Evolutionary conservation across 108 stramenopile species (phyloP), one percentile per base, ranked within the genome.

Genomic region (Nitzschia inconspicua): DNA sequence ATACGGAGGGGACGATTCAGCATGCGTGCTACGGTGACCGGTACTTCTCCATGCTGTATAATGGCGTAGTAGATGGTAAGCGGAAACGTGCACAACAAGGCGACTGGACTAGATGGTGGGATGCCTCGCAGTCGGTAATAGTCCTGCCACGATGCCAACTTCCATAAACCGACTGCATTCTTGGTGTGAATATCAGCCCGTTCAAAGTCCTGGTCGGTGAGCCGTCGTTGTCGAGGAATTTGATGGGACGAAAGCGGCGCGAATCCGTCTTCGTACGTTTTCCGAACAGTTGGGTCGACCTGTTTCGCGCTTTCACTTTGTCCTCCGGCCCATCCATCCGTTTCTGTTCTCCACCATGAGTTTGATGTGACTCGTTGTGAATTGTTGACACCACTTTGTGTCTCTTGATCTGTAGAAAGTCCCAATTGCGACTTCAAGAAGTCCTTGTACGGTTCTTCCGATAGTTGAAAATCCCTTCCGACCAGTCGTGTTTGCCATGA

Each of bases 61-160:
- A 94, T 84, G 8, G 83, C 78, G 57, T 79, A 75, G 60, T 88
- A 94, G 1, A 94, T 30, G 2, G 93, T 91, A 34, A 94, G 59
- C 2, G 93, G 93, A 63, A 89, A 94, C 6, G 87, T 88, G 6
- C 72, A 61, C 22, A 94, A 72, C 8, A 94, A 60, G 2, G 83
- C 75, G 7, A 88, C 73, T 5, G 88, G 88, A 70, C 85, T 87
- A 3, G 74, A 53, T 0, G 69, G 47, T 1, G 85, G 69, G 18
- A 94, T 63, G 8, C 47, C 44, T 8, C 93, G 81, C 0, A 94
- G 65, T 3, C 37, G 29, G 49, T 91, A 94, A 57, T 89, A 94
- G 1, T 91, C 82, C 44, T 84, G 58, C 93, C 93, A 94, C 0
- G 72, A 74, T 1, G 50, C 40, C 5, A 94, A 47, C 3, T 43